Conservation (phyloP, 139 green algal genomes). For the Auxenochlorella pyrenoidosa region DNA sequence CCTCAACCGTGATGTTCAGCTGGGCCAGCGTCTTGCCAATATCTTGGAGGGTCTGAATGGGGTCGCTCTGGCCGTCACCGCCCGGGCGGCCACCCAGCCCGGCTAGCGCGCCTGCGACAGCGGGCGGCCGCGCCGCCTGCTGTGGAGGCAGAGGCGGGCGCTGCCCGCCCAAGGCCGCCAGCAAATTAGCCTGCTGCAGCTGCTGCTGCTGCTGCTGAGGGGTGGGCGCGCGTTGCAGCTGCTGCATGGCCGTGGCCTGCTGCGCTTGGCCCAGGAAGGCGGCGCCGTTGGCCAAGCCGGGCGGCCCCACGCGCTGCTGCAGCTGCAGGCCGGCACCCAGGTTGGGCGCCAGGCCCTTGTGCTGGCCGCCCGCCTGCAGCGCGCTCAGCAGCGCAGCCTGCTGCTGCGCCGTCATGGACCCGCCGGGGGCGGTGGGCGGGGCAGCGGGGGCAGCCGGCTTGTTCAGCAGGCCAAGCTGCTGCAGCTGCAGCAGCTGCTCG, state of each 20-base stretch:
- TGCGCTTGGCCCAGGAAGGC: conserved; percentile 6
- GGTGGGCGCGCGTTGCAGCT: background rate
- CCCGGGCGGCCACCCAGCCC: background rate
- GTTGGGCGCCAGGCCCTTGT: background rate
- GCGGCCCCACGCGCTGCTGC: conserved; percentile 12
- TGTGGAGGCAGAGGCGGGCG: conserved; percentile 18
- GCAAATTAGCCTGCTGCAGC: conserved; percentile 32
- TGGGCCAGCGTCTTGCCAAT: conserved; percentile 58
- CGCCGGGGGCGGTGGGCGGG: background rate
- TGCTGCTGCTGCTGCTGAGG: background rate
- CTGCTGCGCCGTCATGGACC: conserved; percentile 41
- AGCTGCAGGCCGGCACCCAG: background rate
- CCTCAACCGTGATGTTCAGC: conserved; percentile 57
- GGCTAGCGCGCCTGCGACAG: background rate
- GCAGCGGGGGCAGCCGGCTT: background rate
- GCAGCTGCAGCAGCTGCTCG: conserved; percentile 34
- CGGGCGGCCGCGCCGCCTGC: background rate
- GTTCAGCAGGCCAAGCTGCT: conserved; percentile 37
- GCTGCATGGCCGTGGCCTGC: background rate
- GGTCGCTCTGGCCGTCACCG: conserved; percentile 23
- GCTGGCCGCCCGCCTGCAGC: conserved; percentile 24
- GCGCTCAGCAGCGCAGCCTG: conserved; percentile 42
- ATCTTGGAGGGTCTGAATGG: conserved; percentile 54
- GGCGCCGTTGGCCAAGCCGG: conserved; percentile 34
- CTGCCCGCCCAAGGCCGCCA: conserved; percentile 22